Evolutionary conservation across 352 stramenopile genomes (phyloP).

Genomic region (Pythium pectinolyticum): DNA sequence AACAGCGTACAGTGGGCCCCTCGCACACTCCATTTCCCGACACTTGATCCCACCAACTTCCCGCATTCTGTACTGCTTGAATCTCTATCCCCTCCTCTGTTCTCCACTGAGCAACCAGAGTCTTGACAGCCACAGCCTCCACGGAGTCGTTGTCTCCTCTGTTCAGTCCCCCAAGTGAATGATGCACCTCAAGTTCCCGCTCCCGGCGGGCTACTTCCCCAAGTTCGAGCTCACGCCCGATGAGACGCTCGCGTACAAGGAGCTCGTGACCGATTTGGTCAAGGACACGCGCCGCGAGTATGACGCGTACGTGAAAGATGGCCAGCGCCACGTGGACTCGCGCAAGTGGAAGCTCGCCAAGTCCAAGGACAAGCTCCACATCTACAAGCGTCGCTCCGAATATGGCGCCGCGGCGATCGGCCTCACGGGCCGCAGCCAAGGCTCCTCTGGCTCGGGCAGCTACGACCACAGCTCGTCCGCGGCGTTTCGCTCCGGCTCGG

Average conservation of each 20-base stretch:
- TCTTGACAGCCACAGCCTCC: neutral
- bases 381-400: constrained; percentile 40
- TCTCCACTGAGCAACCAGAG: too few species aligned
- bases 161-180: constrained; percentile 3
- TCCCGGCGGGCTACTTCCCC: constrained; percentile 68
- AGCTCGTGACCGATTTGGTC: constrained; percentile 64
- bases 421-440: constrained; percentile 19
- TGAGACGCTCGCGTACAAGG: constrained; percentile 52
- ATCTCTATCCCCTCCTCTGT: neutral
- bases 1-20: neutral
- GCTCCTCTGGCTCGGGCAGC: neutral
- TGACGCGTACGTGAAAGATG: constrained; percentile 53
- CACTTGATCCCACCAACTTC: too few species aligned
- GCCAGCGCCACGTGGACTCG: constrained; percentile 54
- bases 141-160: neutral
- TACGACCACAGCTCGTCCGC: constrained; percentile 11
- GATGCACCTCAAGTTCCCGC: constrained; percentile 75
- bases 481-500: constrained; percentile 10
- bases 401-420: constrained; percentile 27
- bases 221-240: constrained; percentile 64
- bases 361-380: constrained; percentile 65
- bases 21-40: neutral
- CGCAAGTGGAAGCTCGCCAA: constrained; percentile 70
- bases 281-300: constrained; percentile 60
- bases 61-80: neutral